These are phyloP conservation scores for Colletotrichum noveboracense DNA, from an alignment of 2,329 filamentous ascomycete species.

Conservation along the genomic window DNA sequence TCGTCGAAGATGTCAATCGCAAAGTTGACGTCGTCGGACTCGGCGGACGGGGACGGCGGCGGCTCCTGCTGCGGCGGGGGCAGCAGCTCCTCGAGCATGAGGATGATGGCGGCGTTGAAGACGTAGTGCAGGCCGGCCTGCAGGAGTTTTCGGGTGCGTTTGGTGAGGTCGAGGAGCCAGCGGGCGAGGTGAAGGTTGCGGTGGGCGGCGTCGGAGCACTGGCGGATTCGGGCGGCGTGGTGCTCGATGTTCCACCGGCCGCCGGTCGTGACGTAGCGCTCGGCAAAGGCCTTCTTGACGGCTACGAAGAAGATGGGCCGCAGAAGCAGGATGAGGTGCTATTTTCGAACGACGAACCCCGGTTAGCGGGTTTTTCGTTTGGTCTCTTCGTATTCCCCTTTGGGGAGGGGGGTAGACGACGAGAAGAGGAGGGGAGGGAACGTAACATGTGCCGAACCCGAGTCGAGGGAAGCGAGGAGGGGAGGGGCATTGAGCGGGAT, in stretches of 20 bases:
- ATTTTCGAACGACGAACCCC: background rate
- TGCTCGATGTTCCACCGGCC: slow-evolving; percentile 30
- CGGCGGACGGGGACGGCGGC: slow-evolving; percentile 25
- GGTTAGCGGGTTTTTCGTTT: background rate
- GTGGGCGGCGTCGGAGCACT: slow-evolving; percentile 49
- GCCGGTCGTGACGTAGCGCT: slow-evolving; percentile 35
- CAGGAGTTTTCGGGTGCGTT: slow-evolving; percentile 41
- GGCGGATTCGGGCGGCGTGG: slow-evolving; percentile 36
- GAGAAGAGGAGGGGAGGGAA: background rate
- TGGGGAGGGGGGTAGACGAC: background rate
- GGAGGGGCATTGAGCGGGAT: background rate
- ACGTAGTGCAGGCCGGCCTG: slow-evolving; percentile 52
- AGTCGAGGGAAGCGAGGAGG: slow-evolving; percentile 31
- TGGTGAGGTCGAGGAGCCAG: slow-evolving; percentile 40
- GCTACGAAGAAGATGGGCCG: slow-evolving; percentile 53
- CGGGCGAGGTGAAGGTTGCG: slow-evolving; percentile 50
- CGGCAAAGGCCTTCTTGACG: slow-evolving; percentile 51
- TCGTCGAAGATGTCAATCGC: slow-evolving; percentile 46
- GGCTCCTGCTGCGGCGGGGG: slow-evolving; percentile 31
- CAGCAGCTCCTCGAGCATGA: slow-evolving; percentile 51
- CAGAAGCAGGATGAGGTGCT: slow-evolving; percentile 54
- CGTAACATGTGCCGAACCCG: background rate
- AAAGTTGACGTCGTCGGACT: slow-evolving; percentile 40
- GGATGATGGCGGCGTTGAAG: slow-evolving; percentile 54
- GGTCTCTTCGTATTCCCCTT: background rate